These are phyloP conservation scores for Sanghuangporus baumii DNA, from an alignment of 1,284 basidiomycete genomes.

Conservation along the genomic window DNA sequence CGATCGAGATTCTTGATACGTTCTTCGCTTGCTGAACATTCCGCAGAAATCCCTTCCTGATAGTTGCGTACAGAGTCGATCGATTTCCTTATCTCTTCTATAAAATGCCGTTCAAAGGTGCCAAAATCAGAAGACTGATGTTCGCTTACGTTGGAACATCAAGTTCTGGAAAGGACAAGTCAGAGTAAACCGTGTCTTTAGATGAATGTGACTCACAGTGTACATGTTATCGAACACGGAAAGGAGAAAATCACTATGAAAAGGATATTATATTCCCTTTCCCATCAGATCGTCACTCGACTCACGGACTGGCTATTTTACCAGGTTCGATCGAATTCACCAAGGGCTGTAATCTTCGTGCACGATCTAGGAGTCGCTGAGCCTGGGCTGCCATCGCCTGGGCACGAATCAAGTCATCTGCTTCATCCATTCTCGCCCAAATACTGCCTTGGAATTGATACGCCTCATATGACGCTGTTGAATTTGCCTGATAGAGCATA, in stretches of 20 bases:
- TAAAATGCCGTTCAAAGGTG: neutral
- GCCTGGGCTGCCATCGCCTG: constrained; percentile 11
- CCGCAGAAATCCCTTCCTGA: constrained; percentile 2
- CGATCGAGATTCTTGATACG: constrained; percentile 1
- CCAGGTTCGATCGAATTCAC: constrained; percentile 1
- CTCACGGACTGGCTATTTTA: constrained; percentile 9
- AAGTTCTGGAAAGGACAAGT: constrained; percentile 9
- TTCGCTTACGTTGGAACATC: constrained; percentile 15
- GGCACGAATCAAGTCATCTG: constrained; percentile 9
- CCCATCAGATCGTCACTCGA: neutral
- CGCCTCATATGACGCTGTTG: constrained; percentile 10
- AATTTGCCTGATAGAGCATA: constrained; percentile 6
- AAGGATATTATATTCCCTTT: neutral
- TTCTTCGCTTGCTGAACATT: constrained; percentile 1
- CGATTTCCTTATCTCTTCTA: constrained; percentile 16
- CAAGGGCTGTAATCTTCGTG: constrained; percentile 4
- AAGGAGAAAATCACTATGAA: constrained; percentile 13
- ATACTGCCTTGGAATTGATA: constrained; percentile 1
- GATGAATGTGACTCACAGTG: constrained; percentile 1
- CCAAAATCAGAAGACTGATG: neutral
- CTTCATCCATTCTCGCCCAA: constrained; percentile 14
- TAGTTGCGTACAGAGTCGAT: neutral
- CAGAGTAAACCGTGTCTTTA: neutral
- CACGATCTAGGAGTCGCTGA: constrained; percentile 7
- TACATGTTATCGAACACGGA: constrained; percentile 18